These are phyloP conservation scores for Musa balbisiana DNA, from an alignment of 202 grass and related monocot genomes.

Conservation along the genomic window DNA sequence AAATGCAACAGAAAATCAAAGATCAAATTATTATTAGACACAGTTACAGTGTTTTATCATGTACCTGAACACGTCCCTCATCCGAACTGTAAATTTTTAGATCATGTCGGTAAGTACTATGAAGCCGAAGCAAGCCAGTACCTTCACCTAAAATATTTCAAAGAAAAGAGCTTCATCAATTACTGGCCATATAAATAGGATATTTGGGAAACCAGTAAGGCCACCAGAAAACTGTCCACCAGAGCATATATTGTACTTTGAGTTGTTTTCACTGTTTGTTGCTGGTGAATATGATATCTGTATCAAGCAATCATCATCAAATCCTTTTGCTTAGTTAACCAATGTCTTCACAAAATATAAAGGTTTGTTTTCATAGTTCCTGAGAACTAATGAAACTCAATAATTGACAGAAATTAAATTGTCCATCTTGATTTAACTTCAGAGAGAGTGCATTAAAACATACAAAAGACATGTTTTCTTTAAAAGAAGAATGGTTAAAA, in stretches of 20 bases:
- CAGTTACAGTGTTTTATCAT: not conserved
- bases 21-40: not conserved
- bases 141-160: conserved; percentile 63
- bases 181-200: not conserved
- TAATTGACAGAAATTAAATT: too few relatives aligned
- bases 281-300: too few relatives aligned
- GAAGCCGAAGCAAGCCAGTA: conserved; percentile 94
- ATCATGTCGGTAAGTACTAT: conserved; percentile 97
- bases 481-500: too few relatives aligned
- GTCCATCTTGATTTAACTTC: too few relatives aligned
- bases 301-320: too few relatives aligned
- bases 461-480: too few relatives aligned
- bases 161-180: not conserved
- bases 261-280: too few relatives aligned
- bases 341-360: too few relatives aligned
- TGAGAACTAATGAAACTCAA: too few relatives aligned
- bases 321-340: too few relatives aligned
- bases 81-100: conserved; percentile 98
- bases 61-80: conserved; percentile 94
- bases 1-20: not conserved
- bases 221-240: not conserved
- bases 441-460: too few relatives aligned
- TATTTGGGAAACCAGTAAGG: not conserved
- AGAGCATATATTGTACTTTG: not conserved
- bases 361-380: too few relatives aligned